Evolutionary conservation across 306 rosid species (phyloP), one percentile per base, ranked within the genome.

Genomic region (Spatholobus suberectus): DNA sequence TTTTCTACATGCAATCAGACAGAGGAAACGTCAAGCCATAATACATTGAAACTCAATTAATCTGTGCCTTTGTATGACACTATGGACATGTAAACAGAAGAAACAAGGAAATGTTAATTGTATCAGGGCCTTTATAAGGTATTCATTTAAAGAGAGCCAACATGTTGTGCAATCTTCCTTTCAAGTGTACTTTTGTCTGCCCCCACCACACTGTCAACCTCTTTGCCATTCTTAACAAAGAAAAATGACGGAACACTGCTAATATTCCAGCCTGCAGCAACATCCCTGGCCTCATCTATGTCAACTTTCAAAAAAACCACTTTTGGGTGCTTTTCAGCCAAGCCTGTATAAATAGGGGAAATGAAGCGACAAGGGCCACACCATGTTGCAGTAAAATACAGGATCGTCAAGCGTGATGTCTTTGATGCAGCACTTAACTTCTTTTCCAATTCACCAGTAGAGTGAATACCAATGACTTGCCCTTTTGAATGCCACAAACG

Each of bases 371-470:
- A 94, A 24, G 98, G 98, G 57, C 98, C 98, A 49, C 98, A 94
- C 98, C 98, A 94, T 17, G 91, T 85, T 73, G 98, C 97, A n/a
- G 98, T 94, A 70, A 94, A 94, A 75, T 94, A 94, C 78, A 94
- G 87, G 71, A 94, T 81, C 24, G 95, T 75, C 75, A 92, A 76
- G 35, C 98, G 90, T 46, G 91, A 89, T 52, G 91, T 82, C 82
- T 40, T 94, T 17, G 95, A 88, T 38, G 98, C 98, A 77, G 94
- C 94, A 73, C 72, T 86, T 85, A 94, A 81, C 85, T 87, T 89
- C 52, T 73, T 62, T 55, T 94, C 91, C 83, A 87, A 70, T 83
- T 94, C 97, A 58, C 86, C 72, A 57, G 69, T 73, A 34, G 94
- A 88, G 63, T 90, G 89, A 83, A 94, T 88, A 57, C 87, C 84